Evolutionary conservation across 257 asterid genomes (phyloP), one percentile per base, ranked within the genome.

Genomic region (Gentiana straminea): DNA sequence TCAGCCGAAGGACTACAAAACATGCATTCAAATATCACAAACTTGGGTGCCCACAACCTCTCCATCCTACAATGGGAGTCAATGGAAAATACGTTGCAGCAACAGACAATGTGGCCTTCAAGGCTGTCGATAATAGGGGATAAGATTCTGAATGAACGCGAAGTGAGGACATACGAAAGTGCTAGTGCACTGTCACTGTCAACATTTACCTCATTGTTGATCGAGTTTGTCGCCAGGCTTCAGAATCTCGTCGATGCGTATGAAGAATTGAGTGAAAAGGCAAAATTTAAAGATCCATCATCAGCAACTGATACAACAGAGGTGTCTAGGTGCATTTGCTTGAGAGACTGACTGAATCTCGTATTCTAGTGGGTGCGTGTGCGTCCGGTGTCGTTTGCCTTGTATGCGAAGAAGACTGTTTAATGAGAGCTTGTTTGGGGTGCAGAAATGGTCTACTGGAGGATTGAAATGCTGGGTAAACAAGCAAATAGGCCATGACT

Each of bases 171-270:
- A 0, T 83, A 73, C 15, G 97, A 88, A 70, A 92, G 98, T 55
- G 98, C 97, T 0, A 88, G 94, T 45, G 94, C 97, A 0, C 60
- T 92, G 62, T 92, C 97, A n/a, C 79, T 92, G 38, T 69, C 97
- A 3, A 92, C 90, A 2, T 88, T 79, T 64, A 83, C 97, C 38
- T 88, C 94, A 51, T 62, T 82, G 72, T 60, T 88, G 82, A 84
- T 92, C 52, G 98, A 92, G 69, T 85, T 92, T 24, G 94, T 92
- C 4, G 98, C 98, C 5, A 75, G 97, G 70, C 95, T 92, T 66
- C 95, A 92, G 71, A 92, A 92, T 71, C 77, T 92, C 4, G 89
- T 88, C 10, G 35, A 64, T 49, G 75, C 98, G 1, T 88, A 83
- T 36, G 79, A 81, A 69, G 84, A 75, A 46, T 84, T 92, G 41